phyloP scores from a whole-genome alignment of 2,329 filamentous ascomycete species.

The Ramularia endophylla region DNA sequence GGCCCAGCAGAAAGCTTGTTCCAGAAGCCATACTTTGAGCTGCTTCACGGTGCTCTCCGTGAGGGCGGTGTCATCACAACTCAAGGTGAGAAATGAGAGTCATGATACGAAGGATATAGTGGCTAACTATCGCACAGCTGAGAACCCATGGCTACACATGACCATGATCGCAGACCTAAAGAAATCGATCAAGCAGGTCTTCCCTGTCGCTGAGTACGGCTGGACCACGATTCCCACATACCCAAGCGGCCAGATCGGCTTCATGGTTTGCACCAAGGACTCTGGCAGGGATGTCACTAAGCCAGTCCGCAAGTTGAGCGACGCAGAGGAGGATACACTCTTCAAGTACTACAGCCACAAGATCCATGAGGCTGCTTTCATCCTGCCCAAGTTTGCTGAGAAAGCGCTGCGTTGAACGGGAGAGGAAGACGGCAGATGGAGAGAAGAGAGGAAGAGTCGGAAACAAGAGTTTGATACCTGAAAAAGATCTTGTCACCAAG shows the following conservation, averaged over 20 bases:
- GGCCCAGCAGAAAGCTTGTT: conserved; percentile 94
- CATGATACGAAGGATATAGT: conserved; percentile 63
- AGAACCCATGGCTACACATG: conserved; percentile 99
- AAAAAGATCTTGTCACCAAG: background rate
- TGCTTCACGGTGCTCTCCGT: conserved; percentile 80
- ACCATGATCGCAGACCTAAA: conserved; percentile 89
- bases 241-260: conserved; percentile 97
- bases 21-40: conserved; percentile 98
- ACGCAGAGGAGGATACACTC: conserved; percentile 85
- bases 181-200: conserved; percentile 94
- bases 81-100: conserved; percentile 85
- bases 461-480: conserved; percentile 1
- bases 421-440: background rate
- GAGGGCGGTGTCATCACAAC: conserved; percentile 98
- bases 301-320: conserved; percentile 73
- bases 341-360: conserved; percentile 98
- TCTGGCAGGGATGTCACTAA: conserved; percentile 73
- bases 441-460: background rate
- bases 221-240: conserved; percentile 99
- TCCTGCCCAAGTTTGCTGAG: conserved; percentile 89
- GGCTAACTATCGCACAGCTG: conserved; percentile 54
- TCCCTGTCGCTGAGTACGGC: conserved; percentile 95
- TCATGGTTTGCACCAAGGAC: conserved; percentile 99
- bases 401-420: conserved; percentile 52
- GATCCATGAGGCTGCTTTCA: conserved; percentile 90